A percentile compares a stretch with the other conserved stretches of the same genome.
These are phyloP conservation scores for Blepharisma undulans DNA, from an alignment of 169 alveolate genomes.

Conservation along the genomic window DNA sequence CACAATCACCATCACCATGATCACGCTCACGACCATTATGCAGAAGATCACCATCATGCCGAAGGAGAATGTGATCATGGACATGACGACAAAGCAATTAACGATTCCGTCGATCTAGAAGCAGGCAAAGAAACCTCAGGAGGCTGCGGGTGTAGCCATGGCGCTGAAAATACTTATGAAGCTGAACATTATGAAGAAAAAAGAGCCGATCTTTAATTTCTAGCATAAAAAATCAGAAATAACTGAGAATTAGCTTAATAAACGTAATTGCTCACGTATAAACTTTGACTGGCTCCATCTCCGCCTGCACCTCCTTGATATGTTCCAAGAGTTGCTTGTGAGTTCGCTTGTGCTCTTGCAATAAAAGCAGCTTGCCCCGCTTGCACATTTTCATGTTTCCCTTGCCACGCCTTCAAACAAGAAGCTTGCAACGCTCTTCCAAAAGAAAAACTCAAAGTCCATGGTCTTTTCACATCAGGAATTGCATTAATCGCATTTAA, in stretches of 20 bases:
- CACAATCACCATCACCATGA: background rate
- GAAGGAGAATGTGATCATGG: background rate
- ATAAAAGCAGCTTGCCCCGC: constrained; percentile 96
- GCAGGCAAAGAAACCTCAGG: background rate
- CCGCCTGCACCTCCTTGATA: constrained; percentile 78
- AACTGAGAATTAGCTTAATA: constrained; percentile 54
- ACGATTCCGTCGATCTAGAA: background rate
- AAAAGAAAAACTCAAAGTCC: constrained; percentile 96
- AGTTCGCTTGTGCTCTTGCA: constrained; percentile 95
- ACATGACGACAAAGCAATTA: background rate
- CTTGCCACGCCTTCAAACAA: constrained; percentile 95
- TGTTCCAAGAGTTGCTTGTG: constrained; percentile 94
- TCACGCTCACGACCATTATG: background rate
- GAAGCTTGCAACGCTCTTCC: constrained; percentile 99
- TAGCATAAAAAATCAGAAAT: too few species aligned
- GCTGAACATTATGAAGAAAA: background rate
- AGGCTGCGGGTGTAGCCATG: background rate
- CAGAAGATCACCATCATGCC: background rate
- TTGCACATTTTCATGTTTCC: constrained; percentile 92
- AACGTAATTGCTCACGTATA: constrained; percentile 63
- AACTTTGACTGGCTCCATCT: constrained; percentile 50
- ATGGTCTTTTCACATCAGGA: constrained; percentile 87
- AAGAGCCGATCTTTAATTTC: background rate
- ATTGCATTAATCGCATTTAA: constrained; percentile 95
- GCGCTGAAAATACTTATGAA: background rate